Evolutionary conservation across 495 filamentous ascomycete genomes (phyloP).

Genomic region (Elaphomyces granulatus): DNA sequence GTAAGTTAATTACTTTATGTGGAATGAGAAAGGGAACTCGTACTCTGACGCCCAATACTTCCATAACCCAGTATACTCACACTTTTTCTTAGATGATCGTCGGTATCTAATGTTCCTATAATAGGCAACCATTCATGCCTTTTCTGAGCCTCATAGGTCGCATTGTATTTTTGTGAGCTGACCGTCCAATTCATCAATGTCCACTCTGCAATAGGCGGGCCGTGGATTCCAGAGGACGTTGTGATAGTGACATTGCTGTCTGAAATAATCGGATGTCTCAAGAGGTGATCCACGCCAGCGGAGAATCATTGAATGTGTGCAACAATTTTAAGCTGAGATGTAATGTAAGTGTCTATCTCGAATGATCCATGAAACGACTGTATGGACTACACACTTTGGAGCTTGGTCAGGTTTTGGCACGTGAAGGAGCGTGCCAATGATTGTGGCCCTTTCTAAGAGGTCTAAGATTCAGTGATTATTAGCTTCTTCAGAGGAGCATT

Average conservation of each 20-base stretch:
- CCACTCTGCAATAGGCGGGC: constrained; percentile 80
- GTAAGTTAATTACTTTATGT: neutral
- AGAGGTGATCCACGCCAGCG: constrained; percentile 59
- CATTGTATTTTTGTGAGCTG: constrained; percentile 38
- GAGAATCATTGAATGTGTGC: constrained; percentile 47
- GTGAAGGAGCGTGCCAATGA: neutral
- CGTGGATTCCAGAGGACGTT: constrained; percentile 64
- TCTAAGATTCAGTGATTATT: neutral
- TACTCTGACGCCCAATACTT: constrained; percentile 60
- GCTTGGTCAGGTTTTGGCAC: neutral
- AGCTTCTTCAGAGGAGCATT: too few species aligned
- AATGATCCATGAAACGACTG: neutral
- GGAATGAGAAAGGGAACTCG: constrained; percentile 1
- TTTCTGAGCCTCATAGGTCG: constrained; percentile 31
- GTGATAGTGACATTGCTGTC: constrained; percentile 50
- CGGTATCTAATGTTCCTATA: constrained; percentile 6
- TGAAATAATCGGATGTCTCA: constrained; percentile 47
- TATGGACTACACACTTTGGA: neutral
- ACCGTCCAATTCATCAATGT: constrained; percentile 39
- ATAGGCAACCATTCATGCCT: constrained; percentile 24
- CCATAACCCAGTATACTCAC: constrained; percentile 77
- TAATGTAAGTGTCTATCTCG: neutral
- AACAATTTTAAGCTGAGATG: constrained; percentile 46
- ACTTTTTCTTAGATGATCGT: constrained; percentile 39
- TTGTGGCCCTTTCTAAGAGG: neutral